These are phyloP conservation scores for Neurospora cerealis DNA, from an alignment of 495 filamentous ascomycete species.

Conservation along the genomic window DNA sequence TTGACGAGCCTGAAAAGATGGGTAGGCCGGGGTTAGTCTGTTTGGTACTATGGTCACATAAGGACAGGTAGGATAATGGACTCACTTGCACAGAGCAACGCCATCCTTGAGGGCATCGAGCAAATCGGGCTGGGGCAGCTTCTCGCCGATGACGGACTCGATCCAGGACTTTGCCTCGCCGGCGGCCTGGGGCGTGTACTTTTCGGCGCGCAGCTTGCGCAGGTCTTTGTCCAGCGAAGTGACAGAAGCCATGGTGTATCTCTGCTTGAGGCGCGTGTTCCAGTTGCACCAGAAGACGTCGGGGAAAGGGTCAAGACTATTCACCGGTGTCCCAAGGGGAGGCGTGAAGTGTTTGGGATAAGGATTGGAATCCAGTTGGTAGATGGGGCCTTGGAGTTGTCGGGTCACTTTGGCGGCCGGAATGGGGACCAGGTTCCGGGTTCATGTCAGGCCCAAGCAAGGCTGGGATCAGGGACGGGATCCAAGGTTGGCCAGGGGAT, in stretches of 20 bases:
- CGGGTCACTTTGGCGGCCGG: background rate
- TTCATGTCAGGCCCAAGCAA: background rate
- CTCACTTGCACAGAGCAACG: conserved; percentile 81
- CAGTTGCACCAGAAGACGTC: background rate
- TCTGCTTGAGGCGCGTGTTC: background rate
- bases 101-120: conserved; percentile 84
- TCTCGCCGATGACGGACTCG: conserved; percentile 66
- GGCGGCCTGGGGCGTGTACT: conserved; percentile 88
- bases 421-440: background rate
- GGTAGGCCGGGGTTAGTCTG: conserved; percentile 11
- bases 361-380: background rate
- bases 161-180: conserved; percentile 84
- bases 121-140: conserved; percentile 62
- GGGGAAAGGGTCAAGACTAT: background rate
- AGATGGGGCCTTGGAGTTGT: background rate
- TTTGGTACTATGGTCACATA: background rate
- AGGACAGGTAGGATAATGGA: conserved; percentile 4
- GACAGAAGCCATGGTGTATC: conserved; percentile 73
- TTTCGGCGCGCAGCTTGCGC: conserved; percentile 81
- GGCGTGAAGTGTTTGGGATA: background rate
- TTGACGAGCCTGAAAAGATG: conserved; percentile 62
- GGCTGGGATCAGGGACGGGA: background rate
- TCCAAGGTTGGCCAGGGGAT: background rate
- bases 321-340: background rate
- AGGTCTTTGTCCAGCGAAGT: conserved; percentile 91